Percentiles rank a stretch among this genome's conserved stretches.
Conservation (phyloP, 495 filamentous ascomycete genomes). For the Talaromyces borbonicus region DNA sequence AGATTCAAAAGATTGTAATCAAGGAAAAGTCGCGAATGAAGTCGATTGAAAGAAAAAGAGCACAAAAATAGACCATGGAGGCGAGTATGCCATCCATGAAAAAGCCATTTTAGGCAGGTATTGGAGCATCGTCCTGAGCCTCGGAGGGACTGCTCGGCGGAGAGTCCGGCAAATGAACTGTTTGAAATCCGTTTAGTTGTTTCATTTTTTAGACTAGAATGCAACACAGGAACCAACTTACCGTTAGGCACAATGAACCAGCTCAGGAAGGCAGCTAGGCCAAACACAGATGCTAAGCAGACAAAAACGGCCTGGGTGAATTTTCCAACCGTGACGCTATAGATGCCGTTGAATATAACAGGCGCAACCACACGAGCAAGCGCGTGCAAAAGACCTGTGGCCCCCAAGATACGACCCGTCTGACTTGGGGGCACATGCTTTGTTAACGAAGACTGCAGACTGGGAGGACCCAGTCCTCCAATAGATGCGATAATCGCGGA, state of each 20-base stretch:
- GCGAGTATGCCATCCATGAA: neutral
- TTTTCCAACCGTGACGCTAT: conserved; percentile 65
- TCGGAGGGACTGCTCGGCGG: neutral
- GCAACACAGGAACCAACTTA: conserved; percentile 31
- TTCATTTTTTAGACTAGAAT: neutral
- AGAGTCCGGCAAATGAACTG: conserved; percentile 7
- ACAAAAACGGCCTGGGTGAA: conserved; percentile 80
- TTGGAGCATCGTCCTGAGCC: neutral
- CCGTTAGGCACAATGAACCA: conserved; percentile 64
- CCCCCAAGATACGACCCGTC: conserved; percentile 78
- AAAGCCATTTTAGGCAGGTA: neutral
- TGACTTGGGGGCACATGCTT: conserved; percentile 80
- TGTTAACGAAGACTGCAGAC: conserved; percentile 69
- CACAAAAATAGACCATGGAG: neutral
- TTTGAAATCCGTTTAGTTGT: neutral
- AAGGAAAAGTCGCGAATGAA: too few species aligned
- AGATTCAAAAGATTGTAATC: too few species aligned
- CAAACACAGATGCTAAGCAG: conserved; percentile 56
- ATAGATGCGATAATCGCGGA: conserved; percentile 63
- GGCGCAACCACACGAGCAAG: conserved; percentile 71
- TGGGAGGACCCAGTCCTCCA: conserved; percentile 78
- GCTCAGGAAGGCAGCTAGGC: conserved; percentile 50
- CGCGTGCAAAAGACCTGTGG: conserved; percentile 76
- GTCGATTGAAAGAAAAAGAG: neutral
- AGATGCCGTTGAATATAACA: conserved; percentile 73